A percentile compares a stretch with the other conserved stretches of the same genome.
These are phyloP conservation scores for Vaccinium corymbosum DNA, from an alignment of 148 eudicot species.

Conservation along the genomic window DNA sequence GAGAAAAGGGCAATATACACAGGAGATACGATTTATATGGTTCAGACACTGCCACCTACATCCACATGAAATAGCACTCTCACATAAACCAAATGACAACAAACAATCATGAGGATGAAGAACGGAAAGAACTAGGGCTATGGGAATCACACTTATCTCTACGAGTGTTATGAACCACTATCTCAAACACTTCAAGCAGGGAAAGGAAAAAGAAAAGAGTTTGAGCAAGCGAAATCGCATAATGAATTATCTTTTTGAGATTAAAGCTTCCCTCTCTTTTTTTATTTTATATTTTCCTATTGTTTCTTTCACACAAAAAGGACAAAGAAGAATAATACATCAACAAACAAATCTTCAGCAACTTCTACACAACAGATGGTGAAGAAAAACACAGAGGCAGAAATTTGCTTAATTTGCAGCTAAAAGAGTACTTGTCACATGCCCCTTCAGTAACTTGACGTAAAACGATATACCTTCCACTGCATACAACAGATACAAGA, in stretches of 20 bases:
- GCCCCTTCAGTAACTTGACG: neutral
- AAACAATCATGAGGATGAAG: neutral
- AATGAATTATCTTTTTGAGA: neutral
- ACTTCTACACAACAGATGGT: neutral
- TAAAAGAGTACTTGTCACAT: neutral
- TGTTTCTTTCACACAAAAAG: neutral
- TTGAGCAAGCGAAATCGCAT: neutral
- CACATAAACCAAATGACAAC: neutral
- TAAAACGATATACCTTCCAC: slow-evolving; percentile 49
- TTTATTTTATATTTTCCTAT: neutral
- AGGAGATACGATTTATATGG: no score
- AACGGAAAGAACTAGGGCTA: neutral
- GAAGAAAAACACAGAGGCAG: neutral
- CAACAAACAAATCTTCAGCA: neutral
- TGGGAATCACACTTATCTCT: neutral
- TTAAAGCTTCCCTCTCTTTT: neutral
- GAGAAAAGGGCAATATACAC: neutral
- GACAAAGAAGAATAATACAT: neutral
- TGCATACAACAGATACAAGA: slow-evolving; percentile 40
- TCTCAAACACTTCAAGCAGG: neutral
- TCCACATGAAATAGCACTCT: neutral
- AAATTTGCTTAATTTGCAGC: slow-evolving; percentile 6
- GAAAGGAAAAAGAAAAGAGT: neutral
- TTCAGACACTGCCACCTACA: neutral
- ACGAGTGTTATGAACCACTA: neutral